Base-by-base conservation (phyloP, 208 protist species). In the Trypanosoma platydactyli region DNA sequence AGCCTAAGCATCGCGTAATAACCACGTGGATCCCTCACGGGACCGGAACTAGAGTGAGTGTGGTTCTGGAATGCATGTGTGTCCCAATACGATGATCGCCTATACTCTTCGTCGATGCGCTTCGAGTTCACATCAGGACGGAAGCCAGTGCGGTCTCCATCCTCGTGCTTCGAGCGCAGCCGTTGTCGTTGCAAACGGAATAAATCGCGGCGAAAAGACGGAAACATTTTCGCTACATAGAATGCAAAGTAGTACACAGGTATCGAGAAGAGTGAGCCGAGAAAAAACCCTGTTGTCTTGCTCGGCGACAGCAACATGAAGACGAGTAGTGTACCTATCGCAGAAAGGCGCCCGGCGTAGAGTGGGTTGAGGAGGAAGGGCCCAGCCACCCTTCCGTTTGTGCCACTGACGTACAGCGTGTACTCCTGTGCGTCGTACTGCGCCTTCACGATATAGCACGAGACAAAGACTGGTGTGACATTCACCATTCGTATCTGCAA, bases 391-490 rank as follows among this genome's bases (percentile, higher is more conserved):
- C 52, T 73, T 5, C 90, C 90, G 35, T 54, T 79, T 3, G 70
- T 24, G 18, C 90, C 90, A 25, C 75, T 87, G 4, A 95, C 90
- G 53, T 91, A 92, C 9, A 96, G 70, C 1, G 77, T 93, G 71
- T 96, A 96, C 49, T 69, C 62, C 64, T 91, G 74, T 16, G 44
- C 57, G 62, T 92, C 86, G 76, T 94, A 96, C 20, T 57, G 29
- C 0, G 82, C 79, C 62, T 91, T 88, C n/a, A 96, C 78, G 4
- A 92, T 77, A 71, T 87, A 96, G 69, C 85, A 92, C 29, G 90
- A 87, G 33, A 96, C 69, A 54, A 94, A 92, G 18, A 83, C 79
- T 13, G 90, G 88, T 15, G 73, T 89, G 20, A 94, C 79, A 29
- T 88, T 76, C 30, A 86, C 78, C 12, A 94, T 55, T 30, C 70